Conservation (phyloP, 495 filamentous ascomycete genomes). For the Staphylotrichum longicolle region DNA sequence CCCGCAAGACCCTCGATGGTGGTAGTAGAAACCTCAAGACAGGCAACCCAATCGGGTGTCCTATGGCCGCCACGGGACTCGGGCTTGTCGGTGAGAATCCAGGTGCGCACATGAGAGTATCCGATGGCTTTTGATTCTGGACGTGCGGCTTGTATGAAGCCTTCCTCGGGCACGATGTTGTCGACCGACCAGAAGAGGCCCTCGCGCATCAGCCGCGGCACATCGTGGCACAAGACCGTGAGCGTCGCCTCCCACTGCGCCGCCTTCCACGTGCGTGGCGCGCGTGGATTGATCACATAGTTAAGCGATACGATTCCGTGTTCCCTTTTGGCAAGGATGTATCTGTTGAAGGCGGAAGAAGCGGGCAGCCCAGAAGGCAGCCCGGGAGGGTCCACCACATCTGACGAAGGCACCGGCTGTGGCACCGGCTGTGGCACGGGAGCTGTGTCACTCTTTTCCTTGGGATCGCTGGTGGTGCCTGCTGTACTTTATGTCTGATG, state of each 20-base stretch:
- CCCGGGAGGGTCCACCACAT: too few species aligned
- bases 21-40: not conserved
- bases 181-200: conserved; percentile 12
- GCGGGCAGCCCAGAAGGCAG: too few species aligned
- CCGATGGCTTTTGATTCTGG: not conserved
- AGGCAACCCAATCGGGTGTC: not conserved
- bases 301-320: too few species aligned
- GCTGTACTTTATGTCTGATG: too few species aligned
- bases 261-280: too few species aligned
- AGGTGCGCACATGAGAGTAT: not conserved
- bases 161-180: conserved; percentile 1
- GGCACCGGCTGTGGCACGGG: too few species aligned
- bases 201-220: conserved; percentile 7
- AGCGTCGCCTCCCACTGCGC: not conserved
- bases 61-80: not conserved
- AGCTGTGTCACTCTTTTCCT: too few species aligned
- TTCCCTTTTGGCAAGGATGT: too few species aligned
- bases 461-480: too few species aligned
- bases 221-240: not conserved
- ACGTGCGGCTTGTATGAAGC: not conserved
- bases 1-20: not conserved
- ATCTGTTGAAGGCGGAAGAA: too few species aligned
- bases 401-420: too few species aligned
- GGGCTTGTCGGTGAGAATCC: not conserved
- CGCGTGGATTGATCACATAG: too few species aligned